phyloP scores from a whole-genome alignment of 495 filamentous ascomycete genomes.

The Glonium stellatum region DNA sequence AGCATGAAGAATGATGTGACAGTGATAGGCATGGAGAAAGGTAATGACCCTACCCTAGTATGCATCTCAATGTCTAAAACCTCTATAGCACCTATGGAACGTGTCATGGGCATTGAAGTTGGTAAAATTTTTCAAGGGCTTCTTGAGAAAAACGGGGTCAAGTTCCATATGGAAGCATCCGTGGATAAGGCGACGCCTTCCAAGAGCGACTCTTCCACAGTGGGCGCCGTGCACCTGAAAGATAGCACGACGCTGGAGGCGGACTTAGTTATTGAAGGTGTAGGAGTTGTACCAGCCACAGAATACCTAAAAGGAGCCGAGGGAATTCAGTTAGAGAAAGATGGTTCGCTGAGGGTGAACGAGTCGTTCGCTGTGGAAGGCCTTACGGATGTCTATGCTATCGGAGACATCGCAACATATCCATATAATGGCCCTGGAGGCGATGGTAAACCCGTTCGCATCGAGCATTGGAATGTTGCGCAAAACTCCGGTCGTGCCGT shows the following conservation, averaged over 20 bases:
- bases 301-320: slow-evolving; percentile 71
- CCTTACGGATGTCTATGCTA: slow-evolving; percentile 76
- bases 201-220: slow-evolving; percentile 52
- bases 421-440: slow-evolving; percentile 89
- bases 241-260: slow-evolving; percentile 78
- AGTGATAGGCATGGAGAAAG: slow-evolving; percentile 81
- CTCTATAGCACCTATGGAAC: slow-evolving; percentile 66
- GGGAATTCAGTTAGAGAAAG: slow-evolving; percentile 59
- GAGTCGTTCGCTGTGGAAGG: slow-evolving; percentile 67
- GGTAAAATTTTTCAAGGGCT: slow-evolving; percentile 70
- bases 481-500: slow-evolving; percentile 81
- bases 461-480: slow-evolving; percentile 98
- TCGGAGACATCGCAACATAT: slow-evolving; percentile 94
- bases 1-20: slow-evolving; percentile 70
- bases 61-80: not conserved
- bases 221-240: slow-evolving; percentile 77
- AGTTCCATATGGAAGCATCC: slow-evolving; percentile 71
- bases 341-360: slow-evolving; percentile 74
- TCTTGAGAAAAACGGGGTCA: slow-evolving; percentile 78
- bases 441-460: slow-evolving; percentile 58
- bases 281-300: slow-evolving; percentile 82
- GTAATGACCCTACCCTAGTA: not conserved
- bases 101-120: slow-evolving; percentile 75
- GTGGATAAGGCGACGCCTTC: slow-evolving; percentile 78
- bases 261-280: slow-evolving; percentile 84